Base-by-base conservation (phyloP, 805 yeast genomes). In the Lipomyces orientalis region DNA sequence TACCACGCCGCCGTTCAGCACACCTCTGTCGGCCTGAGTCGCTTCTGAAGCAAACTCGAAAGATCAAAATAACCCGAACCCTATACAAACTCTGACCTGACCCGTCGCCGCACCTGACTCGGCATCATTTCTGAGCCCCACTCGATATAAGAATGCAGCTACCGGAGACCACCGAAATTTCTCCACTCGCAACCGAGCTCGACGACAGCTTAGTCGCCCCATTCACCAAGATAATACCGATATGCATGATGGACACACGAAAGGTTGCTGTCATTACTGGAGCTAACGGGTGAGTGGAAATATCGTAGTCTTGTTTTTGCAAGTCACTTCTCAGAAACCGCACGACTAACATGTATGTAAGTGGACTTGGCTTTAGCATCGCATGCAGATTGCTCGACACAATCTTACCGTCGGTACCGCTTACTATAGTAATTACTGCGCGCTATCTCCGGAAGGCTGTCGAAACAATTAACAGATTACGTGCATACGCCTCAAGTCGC, bases 381-480 rank as follows among this genome's bases (percentile, higher is more conserved):
- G 97, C 96, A 9, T 87, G 89, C 76, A 82, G 98, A 61, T 81
- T 95, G 35, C 82, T 95, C 6, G 88, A 87, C 64, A 83, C 85
- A 54, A 77, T 86, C 2, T 87, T 89, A 5, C 76, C 80, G 0
- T 82, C 82, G 22, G 80, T 81, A 8, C 82, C 89, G 66, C 75
- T 95, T 59, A 93, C 97, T 0, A 81, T 95, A 9, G 87, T 95
- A 10, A 93, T 94, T 10, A 93, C 98, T 0, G 90, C 97, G 4
- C 83, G 99, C 72, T 91, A 97, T 0, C 82, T 94, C 58, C 93
- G 97, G 7, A 86, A 92, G 65, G 98, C 88, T 4, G 88, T 88
- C 65, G 92, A 90, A 70, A 88, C 88, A 29, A 90, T 94, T 60
- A 82, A 81, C 33, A 78, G 79, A 58, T 86, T 92, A 67, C 84